phyloP scores from a whole-genome alignment of 148 eudicot species.

The Heliamphora exappendiculata region DNA sequence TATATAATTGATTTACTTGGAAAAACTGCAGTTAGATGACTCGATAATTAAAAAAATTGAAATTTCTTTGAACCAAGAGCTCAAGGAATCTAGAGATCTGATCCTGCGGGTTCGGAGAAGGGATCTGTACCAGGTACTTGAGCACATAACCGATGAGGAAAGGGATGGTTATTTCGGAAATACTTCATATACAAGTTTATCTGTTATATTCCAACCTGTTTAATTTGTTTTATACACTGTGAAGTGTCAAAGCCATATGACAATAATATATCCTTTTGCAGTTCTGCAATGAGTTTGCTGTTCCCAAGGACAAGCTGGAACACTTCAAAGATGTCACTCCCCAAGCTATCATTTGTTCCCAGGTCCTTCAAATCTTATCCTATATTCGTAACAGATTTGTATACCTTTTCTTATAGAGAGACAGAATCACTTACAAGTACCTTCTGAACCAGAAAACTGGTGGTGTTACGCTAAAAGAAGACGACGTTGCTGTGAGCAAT shows the following conservation, averaged over 20 bases:
- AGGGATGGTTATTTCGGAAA: neutral
- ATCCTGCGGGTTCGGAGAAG: constrained; percentile 50
- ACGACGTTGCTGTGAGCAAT: constrained; percentile 49
- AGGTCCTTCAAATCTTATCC: constrained; percentile 25
- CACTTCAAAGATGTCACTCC: constrained; percentile 42
- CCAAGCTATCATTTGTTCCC: constrained; percentile 49
- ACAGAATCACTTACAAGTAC: neutral
- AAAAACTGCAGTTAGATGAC: constrained; percentile 52
- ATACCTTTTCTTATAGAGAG: neutral
- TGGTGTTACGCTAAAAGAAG: constrained; percentile 43
- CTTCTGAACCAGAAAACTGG: constrained; percentile 30
- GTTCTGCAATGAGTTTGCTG: constrained; percentile 70
- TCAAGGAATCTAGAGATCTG: constrained; percentile 57
- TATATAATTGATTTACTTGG: neutral
- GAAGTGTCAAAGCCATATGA: neutral
- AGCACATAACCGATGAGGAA: neutral
- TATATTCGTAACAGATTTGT: neutral
- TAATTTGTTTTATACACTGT: neutral
- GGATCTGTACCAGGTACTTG: constrained; percentile 55
- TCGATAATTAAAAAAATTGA: constrained; percentile 52
- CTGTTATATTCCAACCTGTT: neutral
- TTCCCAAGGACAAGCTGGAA: constrained; percentile 52
- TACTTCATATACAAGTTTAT: constrained; percentile 5
- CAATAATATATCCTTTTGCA: constrained; percentile 5
- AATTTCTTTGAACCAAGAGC: constrained; percentile 27